Conservation (phyloP, 2,329 filamentous ascomycete genomes). For the Xylaria hypoxylon region DNA sequence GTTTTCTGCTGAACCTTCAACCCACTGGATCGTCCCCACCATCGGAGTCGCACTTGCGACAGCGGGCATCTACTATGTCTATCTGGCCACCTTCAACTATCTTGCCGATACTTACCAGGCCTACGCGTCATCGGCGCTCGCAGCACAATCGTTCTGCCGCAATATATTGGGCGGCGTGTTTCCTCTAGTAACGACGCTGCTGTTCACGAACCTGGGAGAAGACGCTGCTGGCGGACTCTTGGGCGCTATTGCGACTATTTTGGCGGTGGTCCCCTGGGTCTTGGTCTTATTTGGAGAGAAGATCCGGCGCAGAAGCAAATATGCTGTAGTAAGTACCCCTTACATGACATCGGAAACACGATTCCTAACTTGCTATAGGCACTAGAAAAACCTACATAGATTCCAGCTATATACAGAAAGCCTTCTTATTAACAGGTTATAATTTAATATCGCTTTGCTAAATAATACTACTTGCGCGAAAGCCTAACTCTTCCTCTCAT, state of each 20-base stretch:
- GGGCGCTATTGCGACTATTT: slow-evolving; percentile 74
- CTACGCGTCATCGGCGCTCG: slow-evolving; percentile 86
- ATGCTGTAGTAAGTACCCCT: slow-evolving; percentile 69
- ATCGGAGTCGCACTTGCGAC: slow-evolving; percentile 79
- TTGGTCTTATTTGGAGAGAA: slow-evolving; percentile 80
- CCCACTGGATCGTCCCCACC: slow-evolving; percentile 79
- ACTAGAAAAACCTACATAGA: slow-evolving; percentile 27
- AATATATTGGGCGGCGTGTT: slow-evolving; percentile 87
- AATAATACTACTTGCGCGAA: not conserved
- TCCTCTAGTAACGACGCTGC: slow-evolving; percentile 77
- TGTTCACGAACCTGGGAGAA: slow-evolving; percentile 80
- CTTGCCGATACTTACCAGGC: slow-evolving; percentile 87
- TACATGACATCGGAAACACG: not conserved
- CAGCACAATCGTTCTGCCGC: slow-evolving; percentile 86
- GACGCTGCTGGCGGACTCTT: slow-evolving; percentile 78
- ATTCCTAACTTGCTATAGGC: slow-evolving; percentile 30
- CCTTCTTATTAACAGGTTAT: not conserved
- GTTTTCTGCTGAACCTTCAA: slow-evolving; percentile 71
- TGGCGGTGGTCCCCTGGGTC: slow-evolving; percentile 90
- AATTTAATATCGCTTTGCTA: not conserved
- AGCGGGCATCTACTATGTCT: slow-evolving; percentile 87
- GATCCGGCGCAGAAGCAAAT: slow-evolving; percentile 80
- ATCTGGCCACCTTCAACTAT: slow-evolving; percentile 92
- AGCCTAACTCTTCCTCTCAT: not conserved
- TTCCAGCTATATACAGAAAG: not conserved